Conservation (phyloP, 2,329 filamentous ascomycete genomes). For the Chaetomiaceae sp. region DNA sequence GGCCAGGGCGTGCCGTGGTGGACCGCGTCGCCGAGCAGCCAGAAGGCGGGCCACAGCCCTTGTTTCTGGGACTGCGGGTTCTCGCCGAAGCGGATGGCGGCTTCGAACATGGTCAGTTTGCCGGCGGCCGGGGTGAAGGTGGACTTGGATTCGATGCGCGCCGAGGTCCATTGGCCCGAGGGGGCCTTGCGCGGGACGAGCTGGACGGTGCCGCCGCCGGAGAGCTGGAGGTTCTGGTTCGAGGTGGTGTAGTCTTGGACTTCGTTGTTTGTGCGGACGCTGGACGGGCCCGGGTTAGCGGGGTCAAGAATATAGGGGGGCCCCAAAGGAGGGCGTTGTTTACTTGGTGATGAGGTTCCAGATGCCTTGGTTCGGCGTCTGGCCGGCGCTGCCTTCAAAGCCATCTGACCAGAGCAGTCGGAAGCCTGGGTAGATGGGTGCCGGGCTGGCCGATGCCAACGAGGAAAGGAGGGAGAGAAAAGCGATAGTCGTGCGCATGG, state of each 20-base stretch:
- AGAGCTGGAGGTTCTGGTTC: constrained; percentile 46
- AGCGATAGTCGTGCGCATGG: constrained; percentile 11
- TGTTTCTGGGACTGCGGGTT: constrained; percentile 40
- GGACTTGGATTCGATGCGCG: constrained; percentile 48
- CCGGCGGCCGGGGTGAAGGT: constrained; percentile 44
- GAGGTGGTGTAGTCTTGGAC: constrained; percentile 46
- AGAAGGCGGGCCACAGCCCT: constrained; percentile 57
- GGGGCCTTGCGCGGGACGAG: constrained; percentile 43
- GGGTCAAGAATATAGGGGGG: not conserved
- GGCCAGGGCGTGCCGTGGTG: constrained; percentile 50
- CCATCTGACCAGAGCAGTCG: constrained; percentile 40
- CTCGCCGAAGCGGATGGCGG: constrained; percentile 44
- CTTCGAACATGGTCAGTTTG: constrained; percentile 44
- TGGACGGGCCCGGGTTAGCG: constrained; percentile 14
- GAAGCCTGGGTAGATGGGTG: constrained; percentile 40
- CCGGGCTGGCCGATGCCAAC: constrained; percentile 34
- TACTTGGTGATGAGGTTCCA: constrained; percentile 41
- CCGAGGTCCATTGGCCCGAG: constrained; percentile 48
- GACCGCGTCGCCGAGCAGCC: constrained; percentile 50
- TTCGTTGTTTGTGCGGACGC: constrained; percentile 49
- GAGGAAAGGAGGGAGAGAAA: constrained; percentile 30
- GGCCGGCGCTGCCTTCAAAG: constrained; percentile 38
- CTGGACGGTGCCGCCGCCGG: constrained; percentile 47
- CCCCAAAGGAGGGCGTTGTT: not conserved
- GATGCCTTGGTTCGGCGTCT: constrained; percentile 31